These are phyloP conservation scores for Diaporthe sp. DNA, from an alignment of 2,329 filamentous ascomycete genomes.

Conservation along the genomic window DNA sequence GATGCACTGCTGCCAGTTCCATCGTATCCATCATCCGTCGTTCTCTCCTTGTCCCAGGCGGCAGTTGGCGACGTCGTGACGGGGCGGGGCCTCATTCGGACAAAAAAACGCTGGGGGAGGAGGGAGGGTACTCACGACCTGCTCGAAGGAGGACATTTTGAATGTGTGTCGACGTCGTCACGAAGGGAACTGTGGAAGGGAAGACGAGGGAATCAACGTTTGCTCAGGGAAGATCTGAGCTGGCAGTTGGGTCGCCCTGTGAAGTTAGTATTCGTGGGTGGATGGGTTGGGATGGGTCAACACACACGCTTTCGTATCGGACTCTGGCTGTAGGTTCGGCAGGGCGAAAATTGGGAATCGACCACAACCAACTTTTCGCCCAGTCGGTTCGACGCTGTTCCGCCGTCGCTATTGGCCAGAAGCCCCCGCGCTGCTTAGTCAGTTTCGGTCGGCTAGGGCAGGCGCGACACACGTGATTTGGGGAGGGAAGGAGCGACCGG, in stretches of 20 bases:
- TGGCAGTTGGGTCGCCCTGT: conserved; percentile 38
- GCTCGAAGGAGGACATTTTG: conserved; percentile 64
- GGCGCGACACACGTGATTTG: conserved; percentile 24
- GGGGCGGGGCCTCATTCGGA: conserved; percentile 10
- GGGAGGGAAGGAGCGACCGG: not conserved
- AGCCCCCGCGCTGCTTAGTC: not conserved
- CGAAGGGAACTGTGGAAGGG: conserved; percentile 43
- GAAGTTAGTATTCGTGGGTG: conserved; percentile 41
- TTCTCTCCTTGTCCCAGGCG: conserved; percentile 7
- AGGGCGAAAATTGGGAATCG: conserved; percentile 29
- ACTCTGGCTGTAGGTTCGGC: conserved; percentile 18
- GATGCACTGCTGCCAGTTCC: not conserved
- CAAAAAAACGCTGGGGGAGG: conserved; percentile 29
- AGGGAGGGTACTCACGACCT: conserved; percentile 71
- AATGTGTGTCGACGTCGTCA: conserved; percentile 44
- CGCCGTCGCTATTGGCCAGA: not conserved
- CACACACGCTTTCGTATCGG: conserved; percentile 29
- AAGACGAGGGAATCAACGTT: conserved; percentile 44
- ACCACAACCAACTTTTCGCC: conserved; percentile 33
- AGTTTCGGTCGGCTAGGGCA: not conserved
- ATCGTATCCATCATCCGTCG: not conserved
- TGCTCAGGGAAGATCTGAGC: conserved; percentile 44
- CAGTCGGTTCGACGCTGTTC: conserved; percentile 1
- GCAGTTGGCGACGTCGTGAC: conserved; percentile 21
- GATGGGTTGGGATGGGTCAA: conserved; percentile 35